Percentiles rank a stretch among this genome's conserved stretches.
Conservation (phyloP, 257 asterid species). For the Osmanthus fragrans region DNA sequence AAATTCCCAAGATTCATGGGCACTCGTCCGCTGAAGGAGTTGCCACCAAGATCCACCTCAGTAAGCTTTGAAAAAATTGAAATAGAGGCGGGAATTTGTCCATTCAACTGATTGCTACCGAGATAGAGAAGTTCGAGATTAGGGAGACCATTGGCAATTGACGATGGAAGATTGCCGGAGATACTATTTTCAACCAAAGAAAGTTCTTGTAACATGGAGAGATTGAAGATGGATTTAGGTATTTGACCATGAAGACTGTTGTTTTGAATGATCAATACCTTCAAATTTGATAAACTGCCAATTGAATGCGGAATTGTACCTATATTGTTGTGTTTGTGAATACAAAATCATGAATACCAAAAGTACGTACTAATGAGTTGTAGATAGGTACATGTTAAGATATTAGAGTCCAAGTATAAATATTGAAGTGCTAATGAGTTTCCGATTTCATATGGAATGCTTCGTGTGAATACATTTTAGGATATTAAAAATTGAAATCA, state of each 20-base stretch:
- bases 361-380: too few relatives aligned
- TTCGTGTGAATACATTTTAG: too few relatives aligned
- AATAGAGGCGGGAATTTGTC: slow-evolving; percentile 26
- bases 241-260: not conserved
- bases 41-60: not conserved
- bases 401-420: too few relatives aligned
- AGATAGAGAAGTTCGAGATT: slow-evolving; percentile 4
- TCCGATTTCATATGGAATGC: too few relatives aligned
- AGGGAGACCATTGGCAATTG: too few relatives aligned
- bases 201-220: slow-evolving; percentile 7
- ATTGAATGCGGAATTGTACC: not conserved
- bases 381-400: too few relatives aligned
- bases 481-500: too few relatives aligned
- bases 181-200: too few relatives aligned
- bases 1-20: slow-evolving; percentile 23
- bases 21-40: slow-evolving; percentile 20
- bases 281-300: slow-evolving; percentile 16
- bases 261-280: not conserved
- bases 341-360: too few relatives aligned
- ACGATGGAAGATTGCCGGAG: too few relatives aligned
- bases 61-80: slow-evolving; percentile 18
- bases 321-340: too few relatives aligned
- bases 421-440: too few relatives aligned
- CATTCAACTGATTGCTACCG: not conserved
- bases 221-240: slow-evolving; percentile 18